A percentile compares a stretch with the other conserved stretches of the same genome.
Conservation (phyloP, 768 basidiomycete species). For the Lactarius sp. region DNA sequence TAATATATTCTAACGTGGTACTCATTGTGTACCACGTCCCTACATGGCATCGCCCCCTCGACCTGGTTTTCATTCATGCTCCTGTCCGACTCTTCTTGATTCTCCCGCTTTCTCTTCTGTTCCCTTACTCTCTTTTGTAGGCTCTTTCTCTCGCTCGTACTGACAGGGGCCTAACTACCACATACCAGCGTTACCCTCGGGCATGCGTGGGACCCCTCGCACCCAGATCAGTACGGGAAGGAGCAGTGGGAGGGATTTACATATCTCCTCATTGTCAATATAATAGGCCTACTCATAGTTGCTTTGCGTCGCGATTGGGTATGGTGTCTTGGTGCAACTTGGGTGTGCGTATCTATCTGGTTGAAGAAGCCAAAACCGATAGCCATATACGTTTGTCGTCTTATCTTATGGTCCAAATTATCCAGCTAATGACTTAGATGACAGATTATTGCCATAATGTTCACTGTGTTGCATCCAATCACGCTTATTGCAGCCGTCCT, state of each 20-base stretch:
- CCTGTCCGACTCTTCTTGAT: conserved; percentile 69
- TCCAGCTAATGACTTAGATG: background rate
- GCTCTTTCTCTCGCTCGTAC: conserved; percentile 14
- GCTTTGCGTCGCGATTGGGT: conserved; percentile 60
- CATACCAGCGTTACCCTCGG: conserved; percentile 60
- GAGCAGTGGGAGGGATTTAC: conserved; percentile 73
- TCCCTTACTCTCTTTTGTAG: conserved; percentile 57
- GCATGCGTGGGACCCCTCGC: conserved; percentile 51
- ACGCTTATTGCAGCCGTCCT: conserved; percentile 44
- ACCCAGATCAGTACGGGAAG: conserved; percentile 49
- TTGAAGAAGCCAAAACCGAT: conserved; percentile 53
- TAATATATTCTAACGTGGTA: conserved; percentile 76
- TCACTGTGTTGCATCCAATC: conserved; percentile 65
- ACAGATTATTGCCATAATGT: conserved; percentile 56
- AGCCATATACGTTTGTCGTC: conserved; percentile 53
- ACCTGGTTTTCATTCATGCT: conserved; percentile 80
- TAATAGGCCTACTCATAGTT: conserved; percentile 45
- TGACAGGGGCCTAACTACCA: background rate
- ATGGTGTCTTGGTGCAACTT: conserved; percentile 69
- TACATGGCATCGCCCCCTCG: conserved; percentile 54
- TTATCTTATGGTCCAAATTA: background rate
- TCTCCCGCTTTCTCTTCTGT: conserved; percentile 51
- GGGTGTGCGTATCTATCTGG: conserved; percentile 69
- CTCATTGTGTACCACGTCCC: conserved; percentile 71
- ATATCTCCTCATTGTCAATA: conserved; percentile 60